Evolutionary conservation across 179 eudicot species (phyloP).

Genomic region (Pouteria campechiana): DNA sequence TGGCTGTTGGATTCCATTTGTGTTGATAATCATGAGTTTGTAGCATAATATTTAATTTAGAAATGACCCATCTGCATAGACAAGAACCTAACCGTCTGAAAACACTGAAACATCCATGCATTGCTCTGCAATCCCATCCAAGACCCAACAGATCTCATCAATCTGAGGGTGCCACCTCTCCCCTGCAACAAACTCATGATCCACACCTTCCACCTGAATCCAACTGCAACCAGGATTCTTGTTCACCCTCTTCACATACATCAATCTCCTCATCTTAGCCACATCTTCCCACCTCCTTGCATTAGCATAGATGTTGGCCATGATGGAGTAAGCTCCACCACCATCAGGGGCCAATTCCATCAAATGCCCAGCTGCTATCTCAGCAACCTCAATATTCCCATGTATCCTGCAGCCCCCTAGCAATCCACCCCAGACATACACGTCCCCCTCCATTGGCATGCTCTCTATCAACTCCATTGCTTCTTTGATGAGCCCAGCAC

Average conservation of each 20-base stretch:
- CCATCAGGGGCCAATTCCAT: constrained; percentile 49
- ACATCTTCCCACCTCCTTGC: constrained; percentile 65
- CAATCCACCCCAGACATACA: constrained; percentile 74
- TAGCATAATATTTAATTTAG: too few species aligned
- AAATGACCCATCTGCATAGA: too few species aligned
- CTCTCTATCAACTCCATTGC: constrained; percentile 50
- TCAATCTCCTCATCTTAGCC: constrained; percentile 35
- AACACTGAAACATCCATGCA: too few species aligned
- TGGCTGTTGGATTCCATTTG: too few species aligned
- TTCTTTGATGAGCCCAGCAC: constrained; percentile 64
- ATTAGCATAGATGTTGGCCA: constrained; percentile 55
- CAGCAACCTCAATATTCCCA: constrained; percentile 57
- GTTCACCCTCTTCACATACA: constrained; percentile 38
- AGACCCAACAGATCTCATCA: constrained; percentile 33
- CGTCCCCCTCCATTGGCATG: constrained; percentile 65
- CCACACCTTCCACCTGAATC: constrained; percentile 51
- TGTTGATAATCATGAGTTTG: too few species aligned
- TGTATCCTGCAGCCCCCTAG: constrained; percentile 72
- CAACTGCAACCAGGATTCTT: constrained; percentile 71
- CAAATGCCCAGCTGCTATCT: constrained; percentile 53
- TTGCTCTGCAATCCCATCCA: constrained; percentile 40
- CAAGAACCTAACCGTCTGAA: too few species aligned
- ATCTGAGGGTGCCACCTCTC: constrained; percentile 55
- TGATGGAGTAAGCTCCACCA: constrained; percentile 57
- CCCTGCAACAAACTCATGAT: constrained; percentile 71